A percentile compares a stretch with the other conserved stretches of the same genome.
These are phyloP conservation scores for Aspergillus pseudoterreus DNA, from an alignment of 2,329 filamentous ascomycete genomes.

Conservation along the genomic window DNA sequence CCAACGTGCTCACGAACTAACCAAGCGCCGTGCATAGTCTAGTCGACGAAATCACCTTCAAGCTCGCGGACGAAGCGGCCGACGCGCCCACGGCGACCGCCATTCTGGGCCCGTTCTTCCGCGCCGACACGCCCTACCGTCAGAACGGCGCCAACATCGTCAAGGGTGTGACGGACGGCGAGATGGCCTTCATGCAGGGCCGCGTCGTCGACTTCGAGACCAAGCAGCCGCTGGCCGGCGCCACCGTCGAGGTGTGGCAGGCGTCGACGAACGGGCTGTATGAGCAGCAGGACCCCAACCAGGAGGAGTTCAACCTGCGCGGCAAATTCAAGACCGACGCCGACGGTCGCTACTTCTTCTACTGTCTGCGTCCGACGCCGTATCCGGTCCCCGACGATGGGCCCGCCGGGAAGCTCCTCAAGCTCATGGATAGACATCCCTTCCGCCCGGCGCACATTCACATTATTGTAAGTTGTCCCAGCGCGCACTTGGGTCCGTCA, in stretches of 20 bases:
- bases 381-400: slow-evolving; percentile 56
- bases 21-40: slow-evolving; percentile 38
- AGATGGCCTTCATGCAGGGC: slow-evolving; percentile 65
- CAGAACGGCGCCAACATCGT: slow-evolving; percentile 67
- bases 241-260: slow-evolving; percentile 75
- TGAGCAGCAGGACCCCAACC: slow-evolving; percentile 69
- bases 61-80: slow-evolving; percentile 51
- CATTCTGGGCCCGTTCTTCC: slow-evolving; percentile 83
- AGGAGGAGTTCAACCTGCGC: slow-evolving; percentile 70
- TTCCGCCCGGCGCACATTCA: slow-evolving; percentile 63
- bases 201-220: slow-evolving; percentile 56
- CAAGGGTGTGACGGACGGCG: slow-evolving; percentile 45
- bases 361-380: slow-evolving; percentile 58
- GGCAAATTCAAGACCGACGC: slow-evolving; percentile 67
- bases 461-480: slow-evolving; percentile 47
- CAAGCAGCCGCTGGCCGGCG: slow-evolving; percentile 61
- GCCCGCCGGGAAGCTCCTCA: slow-evolving; percentile 56
- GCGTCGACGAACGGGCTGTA: slow-evolving; percentile 69
- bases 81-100: slow-evolving; percentile 66
- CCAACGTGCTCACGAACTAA: background rate
- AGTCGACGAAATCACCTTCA: slow-evolving; percentile 78
- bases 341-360: slow-evolving; percentile 61
- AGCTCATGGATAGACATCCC: slow-evolving; percentile 59
- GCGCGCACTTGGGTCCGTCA: background rate
- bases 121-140: slow-evolving; percentile 65